Conservation (phyloP, 176 grass and related monocot species). For the Thalia dealbata region DNA sequence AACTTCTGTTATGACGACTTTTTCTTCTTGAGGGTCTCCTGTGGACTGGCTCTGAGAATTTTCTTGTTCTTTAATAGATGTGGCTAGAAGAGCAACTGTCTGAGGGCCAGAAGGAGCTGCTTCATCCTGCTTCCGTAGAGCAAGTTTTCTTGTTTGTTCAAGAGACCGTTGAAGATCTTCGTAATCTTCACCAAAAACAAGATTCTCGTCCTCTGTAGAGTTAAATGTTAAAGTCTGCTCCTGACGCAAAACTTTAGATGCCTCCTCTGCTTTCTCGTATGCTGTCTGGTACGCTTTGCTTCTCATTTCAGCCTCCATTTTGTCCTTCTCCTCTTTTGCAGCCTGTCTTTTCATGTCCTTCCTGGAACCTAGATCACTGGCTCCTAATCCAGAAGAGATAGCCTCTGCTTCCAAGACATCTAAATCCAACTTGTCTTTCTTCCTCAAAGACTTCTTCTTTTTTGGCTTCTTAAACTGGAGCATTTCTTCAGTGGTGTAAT, state of each 20-base stretch:
- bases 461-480: constrained; percentile 93
- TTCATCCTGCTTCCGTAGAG: constrained; percentile 57
- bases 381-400: constrained; percentile 60
- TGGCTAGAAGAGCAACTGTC: constrained; percentile 40
- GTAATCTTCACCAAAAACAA: constrained; percentile 87
- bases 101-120: constrained; percentile 37
- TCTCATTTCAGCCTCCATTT: constrained; percentile 64
- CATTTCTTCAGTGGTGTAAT: constrained; percentile 82
- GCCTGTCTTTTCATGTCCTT: constrained; percentile 47
- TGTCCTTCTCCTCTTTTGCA: constrained; percentile 59
- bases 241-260: constrained; percentile 51
- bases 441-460: constrained; percentile 97
- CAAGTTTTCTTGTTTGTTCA: constrained; percentile 76
- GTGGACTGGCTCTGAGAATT: constrained; percentile 22
- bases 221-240: constrained; percentile 36
- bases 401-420: constrained; percentile 88
- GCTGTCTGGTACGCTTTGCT: constrained; percentile 56
- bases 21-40: constrained; percentile 49
- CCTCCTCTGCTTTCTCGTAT: constrained; percentile 73
- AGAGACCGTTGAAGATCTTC: constrained; percentile 84
- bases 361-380: constrained; percentile 76
- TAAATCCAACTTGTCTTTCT: constrained; percentile 84
- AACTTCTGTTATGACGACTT: constrained; percentile 78
- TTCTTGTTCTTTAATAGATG: constrained; percentile 44
- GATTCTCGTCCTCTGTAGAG: constrained; percentile 30